These are phyloP conservation scores for Eremothecium coryli DNA, from an alignment of 1,139 yeast species.

Conservation along the genomic window DNA sequence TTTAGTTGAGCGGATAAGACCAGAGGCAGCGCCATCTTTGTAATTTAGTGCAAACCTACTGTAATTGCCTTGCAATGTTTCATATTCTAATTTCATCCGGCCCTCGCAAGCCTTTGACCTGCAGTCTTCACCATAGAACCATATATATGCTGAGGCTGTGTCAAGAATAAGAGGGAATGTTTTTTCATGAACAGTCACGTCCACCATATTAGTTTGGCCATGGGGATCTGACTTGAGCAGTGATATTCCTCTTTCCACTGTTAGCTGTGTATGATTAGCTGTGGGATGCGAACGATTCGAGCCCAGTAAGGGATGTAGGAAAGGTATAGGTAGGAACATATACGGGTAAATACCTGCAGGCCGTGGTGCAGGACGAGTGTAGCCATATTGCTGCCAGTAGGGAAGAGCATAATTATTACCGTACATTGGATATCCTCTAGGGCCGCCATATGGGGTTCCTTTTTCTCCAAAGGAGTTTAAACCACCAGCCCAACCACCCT, in stretches of 20 bases:
- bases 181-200: constrained; percentile 33
- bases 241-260: constrained; percentile 24
- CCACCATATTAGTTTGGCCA: constrained; percentile 31
- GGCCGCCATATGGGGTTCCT: too few relatives aligned
- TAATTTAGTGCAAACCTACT: constrained; percentile 41
- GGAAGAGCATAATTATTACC: too few relatives aligned
- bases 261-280: constrained; percentile 11
- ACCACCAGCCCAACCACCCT: too few relatives aligned
- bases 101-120: constrained; percentile 37
- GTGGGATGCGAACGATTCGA: too few relatives aligned
- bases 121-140: constrained; percentile 54
- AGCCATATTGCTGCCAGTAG: too few relatives aligned
- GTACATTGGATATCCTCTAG: too few relatives aligned
- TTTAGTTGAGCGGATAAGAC: constrained; percentile 36
- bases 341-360: too few relatives aligned
- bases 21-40: constrained; percentile 48
- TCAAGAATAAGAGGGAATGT: constrained; percentile 48
- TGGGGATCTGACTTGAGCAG: constrained; percentile 24
- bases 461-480: too few relatives aligned
- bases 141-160: constrained; percentile 56
- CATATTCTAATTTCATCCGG: constrained; percentile 28
- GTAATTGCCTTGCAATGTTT: constrained; percentile 20
- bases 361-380: too few relatives aligned
- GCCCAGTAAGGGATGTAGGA: too few relatives aligned
- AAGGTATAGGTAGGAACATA: too few relatives aligned